Evolutionary conservation across 805 yeast genomes (phyloP).

Genomic region (Candida dajiaensis): DNA sequence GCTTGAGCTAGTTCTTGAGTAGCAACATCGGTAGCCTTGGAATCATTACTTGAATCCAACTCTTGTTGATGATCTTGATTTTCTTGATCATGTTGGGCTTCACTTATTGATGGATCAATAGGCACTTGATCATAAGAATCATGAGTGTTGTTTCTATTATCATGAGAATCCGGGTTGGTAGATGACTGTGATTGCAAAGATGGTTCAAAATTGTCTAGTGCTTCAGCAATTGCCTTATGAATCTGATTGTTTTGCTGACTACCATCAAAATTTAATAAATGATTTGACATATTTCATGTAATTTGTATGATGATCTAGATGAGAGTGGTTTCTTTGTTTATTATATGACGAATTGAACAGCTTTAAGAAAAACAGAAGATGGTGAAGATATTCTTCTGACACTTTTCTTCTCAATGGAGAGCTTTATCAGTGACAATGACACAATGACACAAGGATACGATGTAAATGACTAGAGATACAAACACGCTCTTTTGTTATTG

Average conservation of each 20-base stretch:
- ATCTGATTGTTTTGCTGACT: constrained; percentile 7
- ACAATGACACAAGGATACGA: too few species aligned
- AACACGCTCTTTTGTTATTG: background rate
- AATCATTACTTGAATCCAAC: constrained; percentile 3
- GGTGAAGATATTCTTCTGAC: background rate
- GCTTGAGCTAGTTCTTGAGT: constrained; percentile 17
- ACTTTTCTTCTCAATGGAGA: background rate
- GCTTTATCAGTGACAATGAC: background rate
- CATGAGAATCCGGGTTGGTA: background rate
- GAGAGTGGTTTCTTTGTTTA: too few species aligned
- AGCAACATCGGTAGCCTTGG: constrained; percentile 1
- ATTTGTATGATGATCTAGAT: too few species aligned
- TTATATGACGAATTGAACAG: background rate
- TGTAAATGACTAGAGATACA: background rate
- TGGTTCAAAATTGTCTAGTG: constrained; percentile 9
- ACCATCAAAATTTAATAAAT: constrained; percentile 10
- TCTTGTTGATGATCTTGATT: background rate
- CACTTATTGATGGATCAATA: constrained; percentile 22
- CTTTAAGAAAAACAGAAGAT: too few species aligned
- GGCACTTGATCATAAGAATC: constrained; percentile 13
- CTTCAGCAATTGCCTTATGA: constrained; percentile 14
- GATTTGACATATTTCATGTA: constrained; percentile 8
- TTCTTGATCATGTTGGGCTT: constrained; percentile 4
- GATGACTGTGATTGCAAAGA: constrained; percentile 7
- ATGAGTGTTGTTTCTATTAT: background rate